Conservation (phyloP, 192 early-diverging fungal species). For the Chytriomyces sp. region DNA sequence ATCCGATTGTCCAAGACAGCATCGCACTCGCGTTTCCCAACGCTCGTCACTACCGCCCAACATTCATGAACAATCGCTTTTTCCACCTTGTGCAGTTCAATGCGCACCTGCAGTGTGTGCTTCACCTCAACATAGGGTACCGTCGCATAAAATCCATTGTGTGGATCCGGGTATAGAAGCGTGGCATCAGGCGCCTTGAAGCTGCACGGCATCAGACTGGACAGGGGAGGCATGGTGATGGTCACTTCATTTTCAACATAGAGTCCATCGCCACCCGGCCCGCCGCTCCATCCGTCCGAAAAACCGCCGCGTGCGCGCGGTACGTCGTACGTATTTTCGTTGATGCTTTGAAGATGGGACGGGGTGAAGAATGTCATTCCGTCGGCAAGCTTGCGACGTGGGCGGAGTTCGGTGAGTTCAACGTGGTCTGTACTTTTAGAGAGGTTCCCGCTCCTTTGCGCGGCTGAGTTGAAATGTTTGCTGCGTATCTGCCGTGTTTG, state of each 20-base stretch:
- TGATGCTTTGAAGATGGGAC: not conserved
- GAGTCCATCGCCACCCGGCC: conserved; percentile 50
- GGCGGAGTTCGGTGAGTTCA: conserved; percentile 32
- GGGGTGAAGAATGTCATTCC: conserved; percentile 24
- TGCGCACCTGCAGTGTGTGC: conserved; percentile 49
- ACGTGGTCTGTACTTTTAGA: too few relatives aligned
- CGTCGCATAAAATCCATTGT: conserved; percentile 20
- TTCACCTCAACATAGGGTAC: conserved; percentile 43
- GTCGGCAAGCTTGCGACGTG: conserved; percentile 29
- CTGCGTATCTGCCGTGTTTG: not conserved
- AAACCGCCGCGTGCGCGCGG: conserved; percentile 25
- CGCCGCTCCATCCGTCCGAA: conserved; percentile 30
- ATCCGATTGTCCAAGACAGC: conserved; percentile 40
- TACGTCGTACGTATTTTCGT: not conserved
- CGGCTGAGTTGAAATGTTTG: not conserved
- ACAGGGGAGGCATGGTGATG: conserved; percentile 39
- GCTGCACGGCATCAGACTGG: conserved; percentile 38
- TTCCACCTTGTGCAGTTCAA: conserved; percentile 48
- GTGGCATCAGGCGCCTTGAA: conserved; percentile 27
- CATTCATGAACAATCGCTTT: conserved; percentile 48
- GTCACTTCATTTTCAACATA: conserved; percentile 43
- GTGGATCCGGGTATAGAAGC: conserved; percentile 19
- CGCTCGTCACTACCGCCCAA: conserved; percentile 43
- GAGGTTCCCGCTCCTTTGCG: not conserved
- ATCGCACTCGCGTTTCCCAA: conserved; percentile 43